These are phyloP conservation scores for Hemileccinum rubropunctum DNA, from an alignment of 768 basidiomycete genomes.

Conservation along the genomic window DNA sequence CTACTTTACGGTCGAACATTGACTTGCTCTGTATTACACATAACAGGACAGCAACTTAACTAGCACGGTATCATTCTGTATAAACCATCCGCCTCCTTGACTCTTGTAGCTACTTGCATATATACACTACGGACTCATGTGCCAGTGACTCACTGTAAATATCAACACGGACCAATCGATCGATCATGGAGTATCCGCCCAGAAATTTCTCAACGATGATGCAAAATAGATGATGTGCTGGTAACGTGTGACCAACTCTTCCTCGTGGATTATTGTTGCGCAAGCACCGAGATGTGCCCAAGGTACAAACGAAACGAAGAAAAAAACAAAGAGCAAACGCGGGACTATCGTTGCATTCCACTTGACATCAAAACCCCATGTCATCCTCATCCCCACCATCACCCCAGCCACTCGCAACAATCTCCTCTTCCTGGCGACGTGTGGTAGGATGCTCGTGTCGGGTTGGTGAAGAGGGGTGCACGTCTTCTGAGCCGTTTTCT, in stretches of 20 bases:
- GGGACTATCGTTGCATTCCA: slow-evolving; percentile 1
- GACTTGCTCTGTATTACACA: neutral
- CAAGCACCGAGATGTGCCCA: slow-evolving; percentile 9
- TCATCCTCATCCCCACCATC: slow-evolving; percentile 63
- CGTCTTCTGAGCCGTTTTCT: slow-evolving; percentile 24
- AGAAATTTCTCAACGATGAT: neutral
- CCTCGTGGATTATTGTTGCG: slow-evolving; percentile 10
- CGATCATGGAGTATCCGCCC: neutral
- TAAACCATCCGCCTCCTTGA: neutral
- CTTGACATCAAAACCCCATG: slow-evolving; percentile 57
- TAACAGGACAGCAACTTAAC: slow-evolving; percentile 5
- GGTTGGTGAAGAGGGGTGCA: slow-evolving; percentile 17
- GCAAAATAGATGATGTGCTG: slow-evolving; percentile 6
- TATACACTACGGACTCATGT: slow-evolving; percentile 5
- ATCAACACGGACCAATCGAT: neutral
- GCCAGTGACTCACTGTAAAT: neutral
- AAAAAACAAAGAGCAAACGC: neutral
- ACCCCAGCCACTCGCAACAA: slow-evolving; percentile 69
- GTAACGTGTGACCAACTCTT: slow-evolving; percentile 8
- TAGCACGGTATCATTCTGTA: slow-evolving; percentile 2
- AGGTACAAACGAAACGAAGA: slow-evolving; percentile 13
- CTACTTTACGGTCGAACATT: neutral
- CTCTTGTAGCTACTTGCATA: slow-evolving; percentile 2
- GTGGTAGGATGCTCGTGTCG: slow-evolving; percentile 27
- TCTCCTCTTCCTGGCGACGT: slow-evolving; percentile 54